Percentiles rank a stretch among this genome's conserved stretches.
Evolutionary conservation across 305 asterid genomes (phyloP).

Genomic region (Solanum hybrid): DNA sequence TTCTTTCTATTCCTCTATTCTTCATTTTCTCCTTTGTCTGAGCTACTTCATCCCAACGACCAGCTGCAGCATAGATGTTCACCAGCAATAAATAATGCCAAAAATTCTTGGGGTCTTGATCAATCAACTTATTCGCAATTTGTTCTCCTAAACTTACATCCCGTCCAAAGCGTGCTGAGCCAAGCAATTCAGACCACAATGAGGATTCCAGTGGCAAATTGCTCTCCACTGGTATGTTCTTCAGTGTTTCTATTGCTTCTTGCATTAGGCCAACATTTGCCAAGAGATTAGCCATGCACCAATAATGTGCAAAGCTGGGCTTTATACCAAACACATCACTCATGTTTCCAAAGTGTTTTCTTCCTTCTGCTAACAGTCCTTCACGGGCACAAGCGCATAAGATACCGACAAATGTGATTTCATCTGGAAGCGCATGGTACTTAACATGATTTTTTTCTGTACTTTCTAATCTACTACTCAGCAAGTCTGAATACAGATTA

Average conservation of each 20-base stretch:
- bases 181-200: constrained; percentile 47
- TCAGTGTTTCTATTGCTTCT: constrained; percentile 46
- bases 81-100: constrained; percentile 43
- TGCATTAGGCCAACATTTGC: constrained; percentile 38
- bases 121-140: constrained; percentile 41
- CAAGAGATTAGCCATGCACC: constrained; percentile 77
- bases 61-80: constrained; percentile 50
- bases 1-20: constrained; percentile 35
- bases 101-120: constrained; percentile 50
- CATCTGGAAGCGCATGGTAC: constrained; percentile 33
- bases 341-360: constrained; percentile 39
- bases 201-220: constrained; percentile 32
- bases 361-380: constrained; percentile 39
- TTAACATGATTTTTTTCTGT: not conserved
- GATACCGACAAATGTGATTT: constrained; percentile 54
- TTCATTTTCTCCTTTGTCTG: constrained; percentile 39
- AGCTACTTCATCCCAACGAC: constrained; percentile 59
- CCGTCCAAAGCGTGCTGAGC: constrained; percentile 49
- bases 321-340: constrained; percentile 27
- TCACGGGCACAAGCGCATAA: constrained; percentile 62
- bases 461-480: constrained; percentile 8
- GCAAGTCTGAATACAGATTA: constrained; percentile 35
- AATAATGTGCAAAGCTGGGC: constrained; percentile 64
- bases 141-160: constrained; percentile 36
- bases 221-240: constrained; percentile 27